Base-by-base conservation (phyloP, 2,329 filamentous ascomycete genomes). In the Phyllosticta citrichinensis region DNA sequence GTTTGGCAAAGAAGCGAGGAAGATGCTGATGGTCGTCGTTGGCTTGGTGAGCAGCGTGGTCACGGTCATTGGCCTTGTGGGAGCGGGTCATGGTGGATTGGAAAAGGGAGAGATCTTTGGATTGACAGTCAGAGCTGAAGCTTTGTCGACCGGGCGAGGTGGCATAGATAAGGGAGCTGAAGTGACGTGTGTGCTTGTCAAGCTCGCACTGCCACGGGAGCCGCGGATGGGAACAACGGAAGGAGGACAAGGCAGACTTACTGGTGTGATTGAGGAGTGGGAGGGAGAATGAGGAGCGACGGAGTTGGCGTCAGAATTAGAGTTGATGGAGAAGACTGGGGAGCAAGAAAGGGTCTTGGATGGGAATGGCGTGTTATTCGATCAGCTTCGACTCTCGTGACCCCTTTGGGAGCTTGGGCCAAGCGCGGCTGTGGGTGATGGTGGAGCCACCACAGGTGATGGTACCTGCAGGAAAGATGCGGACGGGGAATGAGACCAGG, bases 1-100 rank as follows among this genome's bases (percentile, higher is more conserved):
- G 79, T 80, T 97, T 97, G 76, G 85, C 91, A 75, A 97, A 97
- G 84, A 89, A 97, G 71, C 91, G 90, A 71, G 94, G 93, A 27
- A 96, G 79, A 69, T 87, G 83, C 67, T 94, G 79, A 69, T 87
- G 83, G 67, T 94, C 88, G 57, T 81, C 75, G 62, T 84, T 86
- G 73, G 88, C 89, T 69, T 94, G 88, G 67, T 90, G 78, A 70
- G 83, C 88, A 69, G 85, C 85, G 79, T 96, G 89, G 81, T 95
- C 88, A 78, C 92, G 92, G 77, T 96, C 91, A 79, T 91, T 96
- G 80, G 82, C 84, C 82, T 97, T 99, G 85, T 93, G 60, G 66
- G 93, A 95, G 75, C 94, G 93, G 80, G 94, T 97, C 93, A 99
- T 92, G 35, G 14, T 60, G 58, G 40, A 24, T 55, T 55, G 52